Evolutionary conservation across 208 protist species (phyloP).

Genomic region (Porcisia deanei): DNA sequence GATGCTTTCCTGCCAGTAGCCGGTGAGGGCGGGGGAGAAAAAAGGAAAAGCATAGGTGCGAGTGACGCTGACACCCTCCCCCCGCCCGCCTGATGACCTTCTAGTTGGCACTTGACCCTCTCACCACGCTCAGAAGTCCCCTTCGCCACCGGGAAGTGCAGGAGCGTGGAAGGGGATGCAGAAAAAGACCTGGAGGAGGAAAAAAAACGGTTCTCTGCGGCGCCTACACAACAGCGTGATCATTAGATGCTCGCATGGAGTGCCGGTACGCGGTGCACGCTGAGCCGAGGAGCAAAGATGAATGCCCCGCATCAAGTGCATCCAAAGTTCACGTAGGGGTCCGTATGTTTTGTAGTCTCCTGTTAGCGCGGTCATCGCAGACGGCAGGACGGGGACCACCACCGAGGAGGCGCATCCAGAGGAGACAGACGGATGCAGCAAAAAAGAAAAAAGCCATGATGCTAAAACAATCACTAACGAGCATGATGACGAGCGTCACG

Average conservation of each 20-base stretch:
- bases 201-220: no score
- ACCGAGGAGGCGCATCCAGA: neutral
- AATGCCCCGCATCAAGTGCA: neutral
- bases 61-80: no score
- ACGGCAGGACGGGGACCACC: neutral
- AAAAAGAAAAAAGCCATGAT: neutral
- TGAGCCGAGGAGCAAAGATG: neutral
- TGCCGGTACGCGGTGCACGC: neutral
- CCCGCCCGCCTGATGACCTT: no score
- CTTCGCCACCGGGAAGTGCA: neutral
- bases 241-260: neutral
- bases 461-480: neutral
- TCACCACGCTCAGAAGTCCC: neutral
- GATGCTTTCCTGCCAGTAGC: no score
- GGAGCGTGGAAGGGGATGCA: no score
- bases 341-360: neutral
- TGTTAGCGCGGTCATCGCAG: neutral
- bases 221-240: neutral
- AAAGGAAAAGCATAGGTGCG: no score
- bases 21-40: no score
- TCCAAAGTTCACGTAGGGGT: neutral
- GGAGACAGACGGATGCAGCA: neutral
- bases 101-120: neutral
- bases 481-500: neutral
- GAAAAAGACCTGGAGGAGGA: no score